Percentiles rank a stretch among this genome's conserved stretches.
phyloP scores from a whole-genome alignment of 2,329 filamentous ascomycete species.

The Cercospora canescens region DNA sequence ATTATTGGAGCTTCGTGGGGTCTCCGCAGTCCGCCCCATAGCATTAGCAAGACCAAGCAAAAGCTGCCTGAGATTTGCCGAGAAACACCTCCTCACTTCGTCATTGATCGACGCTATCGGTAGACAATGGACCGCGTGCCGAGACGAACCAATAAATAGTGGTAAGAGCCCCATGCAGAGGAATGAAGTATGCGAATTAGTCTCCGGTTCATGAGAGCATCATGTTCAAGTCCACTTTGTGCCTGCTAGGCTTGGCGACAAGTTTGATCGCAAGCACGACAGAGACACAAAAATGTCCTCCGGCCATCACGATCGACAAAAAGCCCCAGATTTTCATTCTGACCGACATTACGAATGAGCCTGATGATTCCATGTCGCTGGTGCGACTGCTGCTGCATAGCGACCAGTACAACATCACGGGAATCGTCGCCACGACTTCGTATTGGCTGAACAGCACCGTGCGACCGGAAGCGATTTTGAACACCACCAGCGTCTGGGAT shows the following conservation, averaged over 20 bases:
- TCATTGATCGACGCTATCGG: background rate
- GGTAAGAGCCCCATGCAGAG: background rate
- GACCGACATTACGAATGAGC: conserved; percentile 33
- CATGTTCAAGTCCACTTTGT: background rate
- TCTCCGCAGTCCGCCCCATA: background rate
- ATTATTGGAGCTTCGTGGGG: background rate
- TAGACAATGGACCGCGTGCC: background rate
- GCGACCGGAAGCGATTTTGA: conserved; percentile 29
- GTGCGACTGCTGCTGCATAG: conserved; percentile 22
- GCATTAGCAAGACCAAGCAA: background rate
- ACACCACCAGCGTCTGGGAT: conserved; percentile 32
- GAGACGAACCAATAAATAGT: background rate
- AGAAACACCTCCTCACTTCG: background rate
- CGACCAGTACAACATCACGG: conserved; percentile 17
- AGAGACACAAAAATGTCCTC: background rate
- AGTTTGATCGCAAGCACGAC: background rate
- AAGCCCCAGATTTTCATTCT: conserved; percentile 21
- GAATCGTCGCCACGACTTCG: conserved; percentile 15
- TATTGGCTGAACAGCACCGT: conserved; percentile 13
- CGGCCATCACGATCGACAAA: background rate
- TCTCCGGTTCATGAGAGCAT: background rate
- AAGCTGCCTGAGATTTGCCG: background rate
- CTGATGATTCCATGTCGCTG: conserved; percentile 30
- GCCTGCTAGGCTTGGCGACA: background rate
- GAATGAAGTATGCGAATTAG: background rate